Base-by-base conservation (phyloP, 495 filamentous ascomycete genomes). In the Hypoxylon fuscum region DNA sequence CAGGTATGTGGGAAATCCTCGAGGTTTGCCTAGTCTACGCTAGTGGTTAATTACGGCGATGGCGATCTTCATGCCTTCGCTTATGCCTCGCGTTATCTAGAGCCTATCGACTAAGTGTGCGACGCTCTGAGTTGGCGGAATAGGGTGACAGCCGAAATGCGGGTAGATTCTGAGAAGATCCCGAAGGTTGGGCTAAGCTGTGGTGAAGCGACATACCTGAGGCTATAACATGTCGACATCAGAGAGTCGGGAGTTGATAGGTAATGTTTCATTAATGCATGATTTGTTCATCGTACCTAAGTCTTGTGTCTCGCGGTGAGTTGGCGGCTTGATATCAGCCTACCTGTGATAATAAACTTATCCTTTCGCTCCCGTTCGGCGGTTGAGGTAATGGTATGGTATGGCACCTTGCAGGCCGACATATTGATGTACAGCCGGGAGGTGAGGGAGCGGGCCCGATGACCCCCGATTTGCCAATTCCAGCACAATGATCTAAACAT, bases 381-480 rank as follows among this genome's bases (percentile, higher is more conserved):
- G 37, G 17, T 52, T 44, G 32, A 27, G 8, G 25, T 3, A 3
- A 27, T 27, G 25, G 8, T 27, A 27, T 27, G 25, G 25, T 3
- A 14, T 27, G 49, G 40, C 34, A 40, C 32, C 38, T 23, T 52
- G 44, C 40, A 49, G 44, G 27, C 37, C 51, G n/a, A 15, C 37
- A 38, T 31, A 12, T 48, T 40, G 21, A 34, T 54, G 53, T 52
- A 48, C 57, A 52, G 34, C 32, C 23, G 51, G 42, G 48, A 53
- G 7, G 31, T 56, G 22, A 49, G 50, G 44, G 14, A 15, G 50
- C 49, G 55, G 34, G 18, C 53, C 63, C 57, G 63, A 66, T 43
- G 34, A 35, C 50, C 27, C 47, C 63, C 63, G 63, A 66, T 61
- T 66, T 47, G 63, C 29, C 57, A 66, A 66, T 66, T 51, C 52